Conservation (phyloP, 805 yeast genomes). For the Yarrowia yakushimensis region DNA sequence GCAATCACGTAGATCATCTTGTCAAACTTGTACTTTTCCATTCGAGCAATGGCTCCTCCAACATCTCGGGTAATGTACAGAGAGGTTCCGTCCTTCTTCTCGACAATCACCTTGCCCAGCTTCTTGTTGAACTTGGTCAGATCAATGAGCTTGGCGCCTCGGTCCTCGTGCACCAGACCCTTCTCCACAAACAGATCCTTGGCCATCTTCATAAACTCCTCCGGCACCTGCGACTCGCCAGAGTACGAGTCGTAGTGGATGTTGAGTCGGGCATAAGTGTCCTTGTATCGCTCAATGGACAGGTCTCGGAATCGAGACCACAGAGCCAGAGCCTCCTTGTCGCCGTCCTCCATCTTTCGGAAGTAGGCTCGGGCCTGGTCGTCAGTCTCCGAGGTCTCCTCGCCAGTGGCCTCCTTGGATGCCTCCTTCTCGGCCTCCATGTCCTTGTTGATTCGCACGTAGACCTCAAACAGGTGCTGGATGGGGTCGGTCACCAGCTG, state of each 20-base stretch:
- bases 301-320: constrained; percentile 91
- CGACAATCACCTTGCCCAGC: constrained; percentile 86
- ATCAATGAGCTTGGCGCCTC: constrained; percentile 88
- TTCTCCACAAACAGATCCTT: constrained; percentile 59
- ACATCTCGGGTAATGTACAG: constrained; percentile 92
- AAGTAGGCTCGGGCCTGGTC: constrained; percentile 84
- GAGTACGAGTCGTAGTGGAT: constrained; percentile 84
- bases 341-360: constrained; percentile 91
- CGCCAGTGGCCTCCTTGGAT: constrained; percentile 48
- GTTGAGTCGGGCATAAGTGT: constrained; percentile 88
- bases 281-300: constrained; percentile 79
- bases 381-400: constrained; percentile 55
- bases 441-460: constrained; percentile 80
- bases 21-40: constrained; percentile 79
- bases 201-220: constrained; percentile 64
- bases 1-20: constrained; percentile 97
- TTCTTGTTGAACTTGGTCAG: constrained; percentile 81
- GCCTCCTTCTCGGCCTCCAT: constrained; percentile 61
- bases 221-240: constrained; percentile 92
- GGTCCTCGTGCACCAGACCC: constrained; percentile 74
- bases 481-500: constrained; percentile 74
- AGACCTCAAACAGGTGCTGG: constrained; percentile 90
- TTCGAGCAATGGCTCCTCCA: constrained; percentile 92
- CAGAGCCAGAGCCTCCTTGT: constrained; percentile 64
- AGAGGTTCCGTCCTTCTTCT: constrained; percentile 94